phyloP scores from a whole-genome alignment of 2,329 filamentous ascomycete genomes.

The Sarocladium oryzae region DNA sequence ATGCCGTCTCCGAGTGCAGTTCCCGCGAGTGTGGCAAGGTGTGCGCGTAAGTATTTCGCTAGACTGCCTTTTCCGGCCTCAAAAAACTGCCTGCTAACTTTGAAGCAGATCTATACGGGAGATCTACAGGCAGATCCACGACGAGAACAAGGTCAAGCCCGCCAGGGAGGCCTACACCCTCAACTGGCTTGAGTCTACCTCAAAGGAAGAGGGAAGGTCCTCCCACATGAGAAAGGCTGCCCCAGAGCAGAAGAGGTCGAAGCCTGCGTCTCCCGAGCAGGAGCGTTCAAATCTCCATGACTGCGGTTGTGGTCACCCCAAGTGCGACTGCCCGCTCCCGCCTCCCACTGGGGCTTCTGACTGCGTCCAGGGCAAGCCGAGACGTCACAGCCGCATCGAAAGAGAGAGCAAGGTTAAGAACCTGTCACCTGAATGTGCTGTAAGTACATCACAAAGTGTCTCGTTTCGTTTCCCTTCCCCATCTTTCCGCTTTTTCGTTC shows the following conservation, averaged over 20 bases:
- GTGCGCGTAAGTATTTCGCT: conserved; percentile 1
- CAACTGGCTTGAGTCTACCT: not conserved
- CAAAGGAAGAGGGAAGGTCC: too few relatives aligned
- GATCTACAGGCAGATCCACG: not conserved
- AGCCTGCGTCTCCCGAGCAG: too few relatives aligned
- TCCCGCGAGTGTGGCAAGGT: not conserved
- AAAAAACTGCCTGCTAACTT: too few relatives aligned
- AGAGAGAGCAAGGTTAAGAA: not conserved
- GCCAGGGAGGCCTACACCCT: not conserved
- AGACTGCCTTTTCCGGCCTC: too few relatives aligned
- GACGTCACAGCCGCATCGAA: not conserved
- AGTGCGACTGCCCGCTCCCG: not conserved
- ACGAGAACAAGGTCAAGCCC: not conserved
- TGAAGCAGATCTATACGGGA: too few relatives aligned
- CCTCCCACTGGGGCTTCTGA: not conserved
- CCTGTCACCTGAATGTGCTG: not conserved
- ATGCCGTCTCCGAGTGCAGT: conserved; percentile 9
- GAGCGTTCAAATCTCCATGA: not conserved
- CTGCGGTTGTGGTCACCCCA: not conserved
- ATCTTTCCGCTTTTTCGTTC: not conserved
- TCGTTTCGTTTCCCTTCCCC: not conserved
- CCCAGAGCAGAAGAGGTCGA: too few relatives aligned
- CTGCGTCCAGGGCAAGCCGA: not conserved
- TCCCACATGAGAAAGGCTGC: too few relatives aligned
- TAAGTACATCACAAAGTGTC: not conserved